Percentiles rank a stretch among this genome's conserved stretches.
Conservation (phyloP, 129 eudicot genomes). For the Tagetes patula region DNA sequence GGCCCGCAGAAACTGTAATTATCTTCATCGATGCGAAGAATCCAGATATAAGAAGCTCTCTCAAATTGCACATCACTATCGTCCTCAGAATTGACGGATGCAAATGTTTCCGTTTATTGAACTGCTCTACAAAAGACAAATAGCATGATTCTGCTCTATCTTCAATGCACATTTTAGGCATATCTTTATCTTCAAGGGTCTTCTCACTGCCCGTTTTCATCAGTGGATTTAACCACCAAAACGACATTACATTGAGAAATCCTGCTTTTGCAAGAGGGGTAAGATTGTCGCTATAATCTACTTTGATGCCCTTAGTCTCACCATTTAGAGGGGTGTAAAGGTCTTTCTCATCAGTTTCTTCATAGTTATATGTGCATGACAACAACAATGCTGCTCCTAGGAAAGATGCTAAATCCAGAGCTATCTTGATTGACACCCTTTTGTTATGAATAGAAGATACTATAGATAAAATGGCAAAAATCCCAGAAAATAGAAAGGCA, state of each 20-base stretch:
- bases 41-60: constrained; percentile 71
- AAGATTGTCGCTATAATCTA: constrained; percentile 31
- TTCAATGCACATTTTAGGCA: constrained; percentile 61
- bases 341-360: constrained; percentile 33
- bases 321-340: constrained; percentile 57
- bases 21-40: constrained; percentile 79
- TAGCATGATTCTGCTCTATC: constrained; percentile 88
- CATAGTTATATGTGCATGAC: constrained; percentile 63
- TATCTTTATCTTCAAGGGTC: constrained; percentile 78
- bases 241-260: constrained; percentile 59
- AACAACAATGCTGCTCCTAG: constrained; percentile 68
- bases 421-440: constrained; percentile 47
- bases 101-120: constrained; percentile 43
- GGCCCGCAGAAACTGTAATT: constrained; percentile 77
- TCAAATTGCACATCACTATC: constrained; percentile 65
- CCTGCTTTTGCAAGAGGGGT: constrained; percentile 72
- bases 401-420: constrained; percentile 56
- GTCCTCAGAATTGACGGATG: constrained; percentile 70
- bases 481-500: constrained; percentile 50
- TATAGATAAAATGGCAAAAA: constrained; percentile 47
- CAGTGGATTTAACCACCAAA: constrained; percentile 90
- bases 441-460: constrained; percentile 37
- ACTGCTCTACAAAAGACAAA: constrained; percentile 40
- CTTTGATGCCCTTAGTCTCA: constrained; percentile 33
- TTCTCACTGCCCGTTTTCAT: constrained; percentile 72